Evolutionary conservation across 495 filamentous ascomycete genomes (phyloP), one percentile per base, ranked within the genome.

Genomic region (Aspergillus sclerotiicarbonarius): DNA sequence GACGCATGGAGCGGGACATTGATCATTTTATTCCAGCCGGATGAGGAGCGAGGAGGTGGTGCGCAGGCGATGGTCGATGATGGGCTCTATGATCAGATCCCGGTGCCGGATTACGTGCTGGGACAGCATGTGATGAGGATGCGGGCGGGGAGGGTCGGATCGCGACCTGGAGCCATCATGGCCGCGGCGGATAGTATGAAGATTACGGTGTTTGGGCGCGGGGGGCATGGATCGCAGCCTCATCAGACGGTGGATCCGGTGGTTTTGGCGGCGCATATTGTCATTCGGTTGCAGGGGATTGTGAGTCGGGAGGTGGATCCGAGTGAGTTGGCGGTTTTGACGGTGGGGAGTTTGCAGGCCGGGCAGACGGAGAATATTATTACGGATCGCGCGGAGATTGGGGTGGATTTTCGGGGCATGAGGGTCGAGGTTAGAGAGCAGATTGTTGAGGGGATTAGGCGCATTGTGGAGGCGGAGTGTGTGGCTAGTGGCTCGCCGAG

Each of bases 281-380:
- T 84, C 13, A 56, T 80, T 0, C 57, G 78, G 31, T 55, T 84
- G 44, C 81, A 84, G 57, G 69, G 66, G 21, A 77, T 84, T 41
- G 80, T 83, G 19, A 78, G 72, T 48, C 59, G 82, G 13, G 80
- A 82, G 62, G 62, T 80, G 5, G 63, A 78, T 48, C 80, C 80
- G 0, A 71, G 62, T 31, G 78, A 83, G 43, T 58, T 74, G 8
- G 77, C 71, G 8, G 81, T 84, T 2, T 62, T 84, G 30, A 82
- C 82, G 1, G 78, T 82, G 6, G 78, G 77, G 13, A 76, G 72
- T 57, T 59, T 84, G 13, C 77, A 82, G 35, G 78, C 76, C 0
- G 82, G 82, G 0, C 67, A 77, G 57, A 71, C 78, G 4, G 80
- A 81, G 60, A 84, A 84, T 52, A 67, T 84, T 45, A 82, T 84